phyloP scores from a whole-genome alignment of 192 early-diverging fungal species.

The Gonapodya prolifera region DNA sequence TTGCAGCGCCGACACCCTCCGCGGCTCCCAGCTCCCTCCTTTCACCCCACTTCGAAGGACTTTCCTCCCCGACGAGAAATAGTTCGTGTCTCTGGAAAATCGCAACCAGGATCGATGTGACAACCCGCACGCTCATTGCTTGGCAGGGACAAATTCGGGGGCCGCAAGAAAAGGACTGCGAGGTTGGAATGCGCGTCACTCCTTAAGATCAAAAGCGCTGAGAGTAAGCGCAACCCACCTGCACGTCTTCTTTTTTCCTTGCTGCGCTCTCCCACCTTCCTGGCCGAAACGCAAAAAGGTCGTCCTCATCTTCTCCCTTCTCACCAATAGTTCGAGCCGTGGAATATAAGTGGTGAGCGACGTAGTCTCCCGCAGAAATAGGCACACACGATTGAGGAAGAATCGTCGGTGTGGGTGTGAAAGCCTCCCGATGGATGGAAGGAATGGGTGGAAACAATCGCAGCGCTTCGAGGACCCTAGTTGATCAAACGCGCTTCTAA shows the following conservation, averaged over 20 bases:
- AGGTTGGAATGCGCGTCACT: too few relatives aligned
- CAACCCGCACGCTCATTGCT: too few relatives aligned
- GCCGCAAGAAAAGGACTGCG: too few relatives aligned
- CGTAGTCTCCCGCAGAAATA: background rate
- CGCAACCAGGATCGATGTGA: too few relatives aligned
- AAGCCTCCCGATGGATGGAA: background rate
- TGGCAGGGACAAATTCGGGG: too few relatives aligned
- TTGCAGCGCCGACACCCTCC: too few relatives aligned
- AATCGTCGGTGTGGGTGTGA: background rate
- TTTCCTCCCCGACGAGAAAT: too few relatives aligned
- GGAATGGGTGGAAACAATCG: background rate
- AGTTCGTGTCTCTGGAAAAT: too few relatives aligned
- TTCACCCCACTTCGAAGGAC: too few relatives aligned
- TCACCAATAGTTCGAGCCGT: background rate
- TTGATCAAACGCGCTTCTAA: background rate
- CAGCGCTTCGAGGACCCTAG: background rate
- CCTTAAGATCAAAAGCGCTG: too few relatives aligned
- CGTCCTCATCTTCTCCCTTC: background rate
- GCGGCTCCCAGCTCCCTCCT: too few relatives aligned
- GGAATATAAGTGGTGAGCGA: background rate
- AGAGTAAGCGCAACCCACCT: background rate
- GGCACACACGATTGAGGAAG: background rate
- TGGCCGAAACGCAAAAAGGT: background rate
- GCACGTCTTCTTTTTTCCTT: background rate
- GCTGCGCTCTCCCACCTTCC: background rate